These are phyloP conservation scores for Leucosporidium scottii DNA, from an alignment of 768 basidiomycete genomes.

Conservation along the genomic window DNA sequence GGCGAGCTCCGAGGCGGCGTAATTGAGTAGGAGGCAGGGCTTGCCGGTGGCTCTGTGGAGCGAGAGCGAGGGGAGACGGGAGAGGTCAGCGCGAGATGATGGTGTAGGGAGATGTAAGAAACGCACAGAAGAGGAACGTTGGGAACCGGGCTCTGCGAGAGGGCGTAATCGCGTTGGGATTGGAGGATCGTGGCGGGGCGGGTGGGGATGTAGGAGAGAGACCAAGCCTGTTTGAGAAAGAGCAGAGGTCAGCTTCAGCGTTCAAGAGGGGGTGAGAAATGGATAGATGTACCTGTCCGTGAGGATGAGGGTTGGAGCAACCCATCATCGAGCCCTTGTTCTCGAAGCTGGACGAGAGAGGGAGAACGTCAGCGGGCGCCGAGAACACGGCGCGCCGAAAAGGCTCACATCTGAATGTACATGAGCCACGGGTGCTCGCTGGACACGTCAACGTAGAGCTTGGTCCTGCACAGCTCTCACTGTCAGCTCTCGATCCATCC, in stretches of 20 bases:
- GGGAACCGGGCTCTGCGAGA: not conserved
- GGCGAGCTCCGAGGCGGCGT: slow-evolving; percentile 44
- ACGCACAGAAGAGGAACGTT: slow-evolving; percentile 25
- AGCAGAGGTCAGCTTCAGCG: too few relatives aligned
- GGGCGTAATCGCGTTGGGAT: slow-evolving; percentile 26
- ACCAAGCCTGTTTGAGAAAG: slow-evolving; percentile 23
- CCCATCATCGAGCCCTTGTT: slow-evolving; percentile 95
- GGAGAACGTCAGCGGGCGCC: not conserved
- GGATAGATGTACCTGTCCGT: slow-evolving; percentile 75
- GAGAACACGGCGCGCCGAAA: not conserved
- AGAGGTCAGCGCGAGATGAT: not conserved
- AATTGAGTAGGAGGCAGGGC: slow-evolving; percentile 37
- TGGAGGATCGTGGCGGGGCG: slow-evolving; percentile 45
- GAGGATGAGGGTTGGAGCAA: slow-evolving; percentile 88
- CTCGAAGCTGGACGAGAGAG: slow-evolving; percentile 43
- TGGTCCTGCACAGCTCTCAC: slow-evolving; percentile 26
- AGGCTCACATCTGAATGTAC: slow-evolving; percentile 37
- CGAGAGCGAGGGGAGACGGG: too few relatives aligned
- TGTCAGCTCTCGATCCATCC: slow-evolving; percentile 47
- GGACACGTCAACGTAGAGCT: slow-evolving; percentile 35
- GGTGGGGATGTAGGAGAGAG: slow-evolving; percentile 63
- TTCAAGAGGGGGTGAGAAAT: too few relatives aligned
- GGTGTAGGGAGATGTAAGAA: too few relatives aligned
- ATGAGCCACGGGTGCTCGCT: slow-evolving; percentile 32
- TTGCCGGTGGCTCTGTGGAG: slow-evolving; percentile 19